Evolutionary conservation across 192 early-diverging fungal species (phyloP), one percentile per base, ranked within the genome.

Genomic region (Chytriomyces hyalinus): DNA sequence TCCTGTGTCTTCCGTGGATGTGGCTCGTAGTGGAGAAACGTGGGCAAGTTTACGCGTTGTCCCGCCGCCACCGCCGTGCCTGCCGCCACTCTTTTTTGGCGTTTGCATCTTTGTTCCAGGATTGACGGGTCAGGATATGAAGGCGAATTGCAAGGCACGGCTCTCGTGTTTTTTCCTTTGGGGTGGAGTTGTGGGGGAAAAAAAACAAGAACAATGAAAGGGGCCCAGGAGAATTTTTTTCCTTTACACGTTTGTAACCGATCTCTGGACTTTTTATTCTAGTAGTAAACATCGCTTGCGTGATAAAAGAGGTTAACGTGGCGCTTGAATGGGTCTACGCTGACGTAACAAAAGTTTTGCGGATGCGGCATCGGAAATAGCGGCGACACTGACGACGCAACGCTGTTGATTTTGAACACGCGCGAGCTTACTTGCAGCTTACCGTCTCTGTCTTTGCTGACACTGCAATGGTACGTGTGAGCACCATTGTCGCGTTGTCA

Each of bases 261-360:
- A 17, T 28, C 49, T 53, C 49, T 36, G 36, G 36, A 36, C 36
- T 36, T 2, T 36, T 36, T 36, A 36, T 36, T 36, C 36, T 36
- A 83, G 78, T 85, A 88, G 68, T 83, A 88, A 0, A 43, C 53
- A 57, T 83, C 80, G 36, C 83, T 83, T 0, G 87, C 86, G 78
- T 90, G 88, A 62, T 90, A 90, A 57, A 83, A 82, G 28, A 89
- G 69, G 26, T 81, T 84, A 5, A 86, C 83, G 49, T 76, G 66
- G 51, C 86, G 46, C 49, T 72, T 77, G 26, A 81, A 5, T 7
- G 87, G 82, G 72, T 90, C 86, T 15, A 90, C 78, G 28, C 66
- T 78, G 26, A 90, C 63, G 59, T 84, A 83, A 61, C 80, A 82
- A 75, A 90, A 90, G 77, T 90, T 90, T 83, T 90, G 88, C 20